Base-by-base conservation (phyloP, 2,329 filamentous ascomycete genomes). In the Fusarium udum region DNA sequence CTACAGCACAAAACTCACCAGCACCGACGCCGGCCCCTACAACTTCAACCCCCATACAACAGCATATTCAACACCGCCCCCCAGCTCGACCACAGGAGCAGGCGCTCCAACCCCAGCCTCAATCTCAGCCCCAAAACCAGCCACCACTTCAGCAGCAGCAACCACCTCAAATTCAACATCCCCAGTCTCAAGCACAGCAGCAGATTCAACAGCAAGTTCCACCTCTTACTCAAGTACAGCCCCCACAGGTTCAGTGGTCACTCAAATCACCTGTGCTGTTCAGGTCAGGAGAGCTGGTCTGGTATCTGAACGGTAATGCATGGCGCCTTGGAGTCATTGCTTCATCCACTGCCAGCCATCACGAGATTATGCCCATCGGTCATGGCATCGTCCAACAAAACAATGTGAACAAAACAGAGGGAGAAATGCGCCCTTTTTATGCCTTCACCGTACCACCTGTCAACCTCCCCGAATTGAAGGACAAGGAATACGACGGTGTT, bases 361-460 rank as follows among this genome's bases (percentile, higher is more conserved):
- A 83, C 46, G 81, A 82, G 61, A 75, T 86, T 37, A 80, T 84
- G n/a, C 85, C 84, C 24, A 81, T 84, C 39, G 82, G 81, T 14
- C 82, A 85, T 64, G 79, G 77, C 36, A 65, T 81, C 12, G 80
- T 84, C 11, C 81, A 76, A 24, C 82, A 85, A 51, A 79, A 80
- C 34, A 79, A 80, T 26, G 80, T 86, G 10, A 71, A 77, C 39
- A 87, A 86, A 66, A 53, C 75, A 1, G 81, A 84, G 51, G 75
- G 72, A 9, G 84, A 86, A 24, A 82, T 87, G 73, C 83, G 86
- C 6, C 86, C 86, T 3, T 88, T 87, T 70, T 81, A 87, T 43
- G 85, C 86, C 16, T 88, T 87, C 64, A 87, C 84, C 16, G 85
- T 88, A 2, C 86, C 86, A 1, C 79, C 80, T 4, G 82, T 87